Conservation (phyloP, 1,284 basidiomycete species). For the Cutaneotrichosporon dermatis region DNA sequence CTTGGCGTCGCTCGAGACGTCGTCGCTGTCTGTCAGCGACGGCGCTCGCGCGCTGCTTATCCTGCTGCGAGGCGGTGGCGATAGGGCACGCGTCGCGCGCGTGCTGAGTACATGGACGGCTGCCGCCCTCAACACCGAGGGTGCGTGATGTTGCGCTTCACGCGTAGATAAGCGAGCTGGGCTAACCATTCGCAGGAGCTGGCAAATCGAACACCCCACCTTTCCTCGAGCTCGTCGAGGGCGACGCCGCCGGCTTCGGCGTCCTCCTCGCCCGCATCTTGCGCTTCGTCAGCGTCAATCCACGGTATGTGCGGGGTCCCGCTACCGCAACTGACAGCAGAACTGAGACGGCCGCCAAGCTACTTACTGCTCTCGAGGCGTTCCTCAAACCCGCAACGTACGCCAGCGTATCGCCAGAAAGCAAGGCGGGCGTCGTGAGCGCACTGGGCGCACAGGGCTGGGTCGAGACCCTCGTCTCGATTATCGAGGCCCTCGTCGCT, state of each 20-base stretch:
- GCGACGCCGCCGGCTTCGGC: constrained; percentile 4
- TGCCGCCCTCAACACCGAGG: neutral
- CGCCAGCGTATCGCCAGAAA: neutral
- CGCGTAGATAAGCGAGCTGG: too few species aligned
- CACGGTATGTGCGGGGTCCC: constrained; percentile 4
- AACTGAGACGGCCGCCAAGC: constrained; percentile 8
- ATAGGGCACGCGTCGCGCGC: constrained; percentile 8
- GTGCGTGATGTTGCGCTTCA: too few species aligned
- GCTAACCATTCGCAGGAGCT: neutral
- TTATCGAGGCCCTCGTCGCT: constrained; percentile 30
- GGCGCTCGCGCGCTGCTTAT: constrained; percentile 19
- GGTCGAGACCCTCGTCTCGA: constrained; percentile 30
- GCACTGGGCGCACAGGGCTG: constrained; percentile 22
- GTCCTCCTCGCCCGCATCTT: constrained; percentile 15
- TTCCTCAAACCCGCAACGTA: constrained; percentile 22
- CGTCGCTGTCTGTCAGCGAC: constrained; percentile 3
- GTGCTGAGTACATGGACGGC: constrained; percentile 24
- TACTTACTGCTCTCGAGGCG: constrained; percentile 20
- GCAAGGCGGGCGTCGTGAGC: constrained; percentile 14
- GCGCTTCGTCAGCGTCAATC: constrained; percentile 13
- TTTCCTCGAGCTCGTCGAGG: neutral
- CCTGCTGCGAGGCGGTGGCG: constrained; percentile 12
- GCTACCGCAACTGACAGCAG: constrained; percentile 12
- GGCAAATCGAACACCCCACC: neutral
- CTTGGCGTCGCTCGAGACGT: constrained; percentile 3